phyloP scores from a whole-genome alignment of 2,329 filamentous ascomycete species.

The Xenoacremonium recifei region DNA sequence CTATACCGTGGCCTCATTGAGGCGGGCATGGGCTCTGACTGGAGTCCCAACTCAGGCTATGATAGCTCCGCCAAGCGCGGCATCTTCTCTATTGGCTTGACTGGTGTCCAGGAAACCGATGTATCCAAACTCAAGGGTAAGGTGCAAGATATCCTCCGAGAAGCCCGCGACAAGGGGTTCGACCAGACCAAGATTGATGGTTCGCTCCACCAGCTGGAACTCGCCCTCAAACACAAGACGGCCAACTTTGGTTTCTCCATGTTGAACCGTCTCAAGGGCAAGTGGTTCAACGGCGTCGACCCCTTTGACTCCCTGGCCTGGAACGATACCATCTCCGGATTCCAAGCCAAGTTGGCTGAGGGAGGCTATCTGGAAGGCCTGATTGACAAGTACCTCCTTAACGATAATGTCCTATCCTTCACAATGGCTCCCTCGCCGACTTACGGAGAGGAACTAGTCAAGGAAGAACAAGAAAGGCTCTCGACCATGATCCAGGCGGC shows the following conservation, averaged over 20 bases:
- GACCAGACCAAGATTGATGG: slow-evolving; percentile 89
- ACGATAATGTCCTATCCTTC: slow-evolving; percentile 83
- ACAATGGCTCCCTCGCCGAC: slow-evolving; percentile 86
- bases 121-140: slow-evolving; percentile 73
- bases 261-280: slow-evolving; percentile 82
- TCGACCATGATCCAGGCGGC: slow-evolving; percentile 70
- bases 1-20: slow-evolving; percentile 88
- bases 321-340: slow-evolving; percentile 83
- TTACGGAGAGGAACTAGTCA: slow-evolving; percentile 70
- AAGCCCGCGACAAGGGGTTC: slow-evolving; percentile 74
- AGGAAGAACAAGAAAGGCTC: slow-evolving; percentile 76
- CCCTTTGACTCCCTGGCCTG: slow-evolving; percentile 89
- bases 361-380: slow-evolving; percentile 81
- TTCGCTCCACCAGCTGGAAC: slow-evolving; percentile 87
- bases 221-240: slow-evolving; percentile 94
- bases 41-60: slow-evolving; percentile 91
- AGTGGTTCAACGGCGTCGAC: slow-evolving; percentile 94
- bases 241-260: slow-evolving; percentile 91
- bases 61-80: slow-evolving; percentile 74
- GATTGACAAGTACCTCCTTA: slow-evolving; percentile 86
- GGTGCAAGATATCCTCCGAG: slow-evolving; percentile 69
- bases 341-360: slow-evolving; percentile 73
- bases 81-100: slow-evolving; percentile 88
- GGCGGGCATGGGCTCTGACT: slow-evolving; percentile 85
- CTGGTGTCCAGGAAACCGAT: slow-evolving; percentile 80